Percentiles rank a stretch among this genome's conserved stretches.
These are phyloP conservation scores for Hypoxylon trugodes DNA, from an alignment of 495 filamentous ascomycete genomes.

Conservation along the genomic window DNA sequence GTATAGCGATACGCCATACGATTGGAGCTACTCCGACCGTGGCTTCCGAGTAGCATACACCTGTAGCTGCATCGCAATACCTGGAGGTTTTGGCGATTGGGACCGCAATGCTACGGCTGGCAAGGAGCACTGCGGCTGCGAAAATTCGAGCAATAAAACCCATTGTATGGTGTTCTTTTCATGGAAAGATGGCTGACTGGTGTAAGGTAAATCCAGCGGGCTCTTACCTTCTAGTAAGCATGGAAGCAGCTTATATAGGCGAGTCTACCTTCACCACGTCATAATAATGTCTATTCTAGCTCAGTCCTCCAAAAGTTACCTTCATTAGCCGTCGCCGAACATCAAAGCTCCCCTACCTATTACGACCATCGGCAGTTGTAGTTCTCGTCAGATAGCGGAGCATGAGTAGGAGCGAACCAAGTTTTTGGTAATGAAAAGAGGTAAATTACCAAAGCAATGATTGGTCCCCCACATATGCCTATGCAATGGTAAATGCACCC, in stretches of 20 bases:
- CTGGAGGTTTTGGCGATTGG: constrained; percentile 28
- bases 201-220: constrained; percentile 3
- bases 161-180: constrained; percentile 23
- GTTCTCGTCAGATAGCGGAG: constrained; percentile 22
- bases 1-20: constrained; percentile 58
- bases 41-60: constrained; percentile 52
- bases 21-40: constrained; percentile 48
- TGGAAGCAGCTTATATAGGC: constrained; percentile 28
- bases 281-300: not conserved
- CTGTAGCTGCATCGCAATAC: constrained; percentile 50
- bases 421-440: constrained; percentile 31
- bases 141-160: constrained; percentile 28
- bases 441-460: constrained; percentile 32
- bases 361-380: constrained; percentile 29
- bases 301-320: not conserved
- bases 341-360: constrained; percentile 17
- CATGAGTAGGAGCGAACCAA: constrained; percentile 19
- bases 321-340: constrained; percentile 22
- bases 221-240: constrained; percentile 5
- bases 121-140: constrained; percentile 22
- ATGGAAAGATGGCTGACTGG: not conserved
- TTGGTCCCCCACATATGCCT: constrained; percentile 31
- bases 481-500: constrained; percentile 43
- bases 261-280: constrained; percentile 12
- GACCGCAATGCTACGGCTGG: constrained; percentile 22